Evolutionary conservation across 805 yeast genomes (phyloP).

Genomic region (Blastobotrys robertii): DNA sequence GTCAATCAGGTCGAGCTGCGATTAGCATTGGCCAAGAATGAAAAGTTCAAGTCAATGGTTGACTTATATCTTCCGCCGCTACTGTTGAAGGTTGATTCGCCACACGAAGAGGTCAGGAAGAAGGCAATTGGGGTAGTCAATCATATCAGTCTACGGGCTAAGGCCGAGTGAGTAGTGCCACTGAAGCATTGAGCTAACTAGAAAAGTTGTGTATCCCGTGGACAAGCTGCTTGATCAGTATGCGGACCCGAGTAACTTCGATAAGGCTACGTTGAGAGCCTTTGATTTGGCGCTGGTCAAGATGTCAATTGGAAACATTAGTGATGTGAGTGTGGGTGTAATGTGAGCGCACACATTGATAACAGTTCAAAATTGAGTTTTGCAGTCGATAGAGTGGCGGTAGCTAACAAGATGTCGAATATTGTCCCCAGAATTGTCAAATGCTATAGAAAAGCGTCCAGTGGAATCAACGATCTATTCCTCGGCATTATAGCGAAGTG

Average conservation of each 20-base stretch:
- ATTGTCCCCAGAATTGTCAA: no score
- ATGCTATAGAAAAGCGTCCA: no score
- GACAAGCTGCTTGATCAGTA: slow-evolving; percentile 55
- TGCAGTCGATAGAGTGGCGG: slow-evolving; percentile 29
- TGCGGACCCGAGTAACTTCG: slow-evolving; percentile 37
- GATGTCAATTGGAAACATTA: slow-evolving; percentile 38
- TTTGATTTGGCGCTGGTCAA: slow-evolving; percentile 48
- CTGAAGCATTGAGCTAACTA: slow-evolving; percentile 3
- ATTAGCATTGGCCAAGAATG: slow-evolving; percentile 64
- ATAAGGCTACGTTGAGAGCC: slow-evolving; percentile 11
- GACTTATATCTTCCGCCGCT: slow-evolving; percentile 65
- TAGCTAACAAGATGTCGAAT: not conserved
- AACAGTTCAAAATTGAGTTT: not conserved
- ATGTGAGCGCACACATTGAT: not conserved
- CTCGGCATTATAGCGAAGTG: no score
- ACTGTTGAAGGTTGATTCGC: slow-evolving; percentile 66
- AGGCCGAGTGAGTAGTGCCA: slow-evolving; percentile 27
- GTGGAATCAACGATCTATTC: no score
- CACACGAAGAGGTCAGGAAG: slow-evolving; percentile 52
- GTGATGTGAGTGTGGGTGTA: not conserved
- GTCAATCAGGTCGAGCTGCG: slow-evolving; percentile 66
- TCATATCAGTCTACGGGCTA: slow-evolving; percentile 57
- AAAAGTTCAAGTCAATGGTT: slow-evolving; percentile 54
- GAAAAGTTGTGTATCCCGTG: slow-evolving; percentile 50
- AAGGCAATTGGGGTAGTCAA: slow-evolving; percentile 59